Evolutionary conservation across 2,329 filamentous ascomycete genomes (phyloP), one percentile per base, ranked within the genome.

Genomic region (Leptographium lundbergii): DNA sequence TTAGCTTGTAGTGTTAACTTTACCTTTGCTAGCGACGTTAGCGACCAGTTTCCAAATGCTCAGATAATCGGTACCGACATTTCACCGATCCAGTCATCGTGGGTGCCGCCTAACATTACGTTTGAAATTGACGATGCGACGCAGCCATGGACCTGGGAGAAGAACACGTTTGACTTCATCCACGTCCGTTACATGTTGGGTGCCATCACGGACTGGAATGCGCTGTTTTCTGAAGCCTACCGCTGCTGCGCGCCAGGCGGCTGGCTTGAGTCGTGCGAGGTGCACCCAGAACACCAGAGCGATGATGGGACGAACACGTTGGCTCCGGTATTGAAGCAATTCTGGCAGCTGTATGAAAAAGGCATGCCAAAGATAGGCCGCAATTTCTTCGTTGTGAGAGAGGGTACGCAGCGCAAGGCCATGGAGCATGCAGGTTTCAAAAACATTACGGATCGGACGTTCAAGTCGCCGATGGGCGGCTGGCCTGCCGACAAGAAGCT

Each of bases 71-170:
- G 80, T 24, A 80, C 78, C 19, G 80, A 83, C 65, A 70, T 83
- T 17, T 80, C 78, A 7, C 78, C 80, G 0, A 80, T 81, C 13
- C 80, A 82, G 62, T 79, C 80, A 0, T 70, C 69, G n/a, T 79
- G 78, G 70, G 74, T 84, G 0, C 81, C 82, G 6, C 73, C 75
- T 34, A 86, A 86, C 48, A 24, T 67, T 32, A 71, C 71, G 22
- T 82, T 82, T 32, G 57, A 84, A 61, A 78, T 86, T 52, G 84
- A 87, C 65, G 82, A 87, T 65, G 78, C 80, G 51, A 80, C 80
- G 61, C 73, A 67, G 5, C 70, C 71, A 0, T 76, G 74, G 73
- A 82, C 71, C 69, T 81, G 71, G 66, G 29, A 22, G 19, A 76
- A 61, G 63, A 73, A 61, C 58, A 61, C 63, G 24, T 80, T 82